Conservation (phyloP, 306 rosid genomes). For the Begonia masoniana region DNA sequence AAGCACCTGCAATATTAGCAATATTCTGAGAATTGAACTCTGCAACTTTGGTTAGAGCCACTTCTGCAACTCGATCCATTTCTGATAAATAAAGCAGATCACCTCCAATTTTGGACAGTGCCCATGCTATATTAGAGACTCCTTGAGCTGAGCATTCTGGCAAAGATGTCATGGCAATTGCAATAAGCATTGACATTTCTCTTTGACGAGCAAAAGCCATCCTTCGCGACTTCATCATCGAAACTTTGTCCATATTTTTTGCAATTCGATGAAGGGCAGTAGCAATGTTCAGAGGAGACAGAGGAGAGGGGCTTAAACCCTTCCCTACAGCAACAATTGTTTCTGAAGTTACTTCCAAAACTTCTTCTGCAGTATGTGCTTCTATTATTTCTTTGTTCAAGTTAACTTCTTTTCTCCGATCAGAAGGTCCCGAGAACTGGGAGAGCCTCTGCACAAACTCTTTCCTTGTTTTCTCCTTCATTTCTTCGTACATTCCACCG, state of each 20-base stretch:
- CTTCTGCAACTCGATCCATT: constrained; percentile 91
- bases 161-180: constrained; percentile 69
- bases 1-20: constrained; percentile 84
- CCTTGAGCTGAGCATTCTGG: constrained; percentile 91
- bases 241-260: constrained; percentile 80
- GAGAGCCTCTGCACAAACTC: constrained; percentile 53
- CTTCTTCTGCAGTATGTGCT: constrained; percentile 76
- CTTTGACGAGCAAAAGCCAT: constrained; percentile 73
- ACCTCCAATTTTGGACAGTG: constrained; percentile 86
- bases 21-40: constrained; percentile 84
- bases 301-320: constrained; percentile 86
- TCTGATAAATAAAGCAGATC: constrained; percentile 78
- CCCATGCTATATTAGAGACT: constrained; percentile 81
- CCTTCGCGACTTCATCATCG: constrained; percentile 55
- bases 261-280: constrained; percentile 94
- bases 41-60: constrained; percentile 56
- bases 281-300: constrained; percentile 82
- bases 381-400: constrained; percentile 58
- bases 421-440: constrained; percentile 68
- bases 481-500: constrained; percentile 46
- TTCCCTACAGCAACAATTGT: constrained; percentile 65
- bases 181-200: constrained; percentile 90
- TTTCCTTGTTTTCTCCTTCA: constrained; percentile 48
- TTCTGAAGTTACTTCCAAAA: constrained; percentile 61
- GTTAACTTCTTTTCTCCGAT: constrained; percentile 63